Evolutionary conservation across 768 basidiomycete species (phyloP), one percentile per base, ranked within the genome.

Genomic region (Auriscalpium microsporum): DNA sequence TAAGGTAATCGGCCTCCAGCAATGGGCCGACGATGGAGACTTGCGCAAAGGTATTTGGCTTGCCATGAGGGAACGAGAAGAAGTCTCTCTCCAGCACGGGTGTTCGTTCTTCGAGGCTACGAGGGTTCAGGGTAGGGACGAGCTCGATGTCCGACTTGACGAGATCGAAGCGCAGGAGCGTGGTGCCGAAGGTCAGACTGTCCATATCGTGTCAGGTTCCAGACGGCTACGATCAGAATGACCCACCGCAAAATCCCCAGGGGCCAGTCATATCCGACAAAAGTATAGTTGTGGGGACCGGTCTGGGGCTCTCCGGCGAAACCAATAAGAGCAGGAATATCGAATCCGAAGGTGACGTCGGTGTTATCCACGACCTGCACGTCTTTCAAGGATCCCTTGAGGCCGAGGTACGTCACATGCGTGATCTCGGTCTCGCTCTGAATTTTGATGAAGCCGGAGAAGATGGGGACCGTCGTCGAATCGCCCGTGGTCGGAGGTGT

Each of bases 391-490:
- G 69, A 56, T 0, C 68, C 71, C 0, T 67, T 70, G 14, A 75
- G 53, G 8, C 80, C 80, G n/a, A 81, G 64, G 61, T 79, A 83
- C 3, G 76, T 71, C 23, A 75, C 71, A 33, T 75, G 71, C 47
- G 70, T 65, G 10, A 63, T 72, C 54, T 77, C 73, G 10, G 64
- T 58, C 10, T 66, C 63, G 34, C 71, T 67, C 7, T 58, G 53
- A 37, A 72, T 60, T 54, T 71, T 58, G 61, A 86, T 78, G 71
- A 75, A 82, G 8, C 83, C 83, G 34, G 79, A 80, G 69, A 77
- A 83, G 54, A 83, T 72, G 17, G 83, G 83, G 66, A 80, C 75
- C 2, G 75, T 71, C 33, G 72, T 61, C 1, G 64, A 64, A 23
- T 77, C 70, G 55, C 75, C 65, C 11, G 73, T 68, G 0, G 62